A percentile compares a stretch with the other conserved stretches of the same genome.
These are phyloP conservation scores for Penicillium sumatraense DNA, from an alignment of 2,329 filamentous ascomycete species.

Conservation along the genomic window DNA sequence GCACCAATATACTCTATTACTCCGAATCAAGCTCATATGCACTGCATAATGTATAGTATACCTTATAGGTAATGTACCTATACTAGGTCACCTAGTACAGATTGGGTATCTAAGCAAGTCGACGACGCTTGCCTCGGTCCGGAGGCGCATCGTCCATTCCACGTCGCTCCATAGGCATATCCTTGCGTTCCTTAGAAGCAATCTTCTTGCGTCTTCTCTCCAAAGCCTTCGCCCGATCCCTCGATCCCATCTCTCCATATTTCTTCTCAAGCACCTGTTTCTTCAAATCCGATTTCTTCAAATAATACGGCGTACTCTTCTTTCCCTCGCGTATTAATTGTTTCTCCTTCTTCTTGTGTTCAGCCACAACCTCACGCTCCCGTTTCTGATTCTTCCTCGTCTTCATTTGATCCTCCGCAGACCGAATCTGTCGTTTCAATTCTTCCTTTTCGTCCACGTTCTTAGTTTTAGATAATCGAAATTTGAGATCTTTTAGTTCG, in stretches of 20 bases:
- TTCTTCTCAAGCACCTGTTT: slow-evolving; percentile 78
- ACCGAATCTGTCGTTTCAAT: slow-evolving; percentile 73
- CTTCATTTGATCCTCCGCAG: slow-evolving; percentile 78
- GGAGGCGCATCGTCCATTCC: slow-evolving; percentile 30
- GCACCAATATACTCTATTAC: too few relatives aligned
- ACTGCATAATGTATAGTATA: too few relatives aligned
- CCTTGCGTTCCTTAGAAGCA: slow-evolving; percentile 80
- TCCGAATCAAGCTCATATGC: too few relatives aligned
- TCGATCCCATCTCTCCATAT: slow-evolving; percentile 82
- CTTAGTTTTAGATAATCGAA: slow-evolving; percentile 69
- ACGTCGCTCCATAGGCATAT: slow-evolving; percentile 64
- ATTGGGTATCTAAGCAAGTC: slow-evolving; percentile 9
- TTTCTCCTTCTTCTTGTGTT: slow-evolving; percentile 82
- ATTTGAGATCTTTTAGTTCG: slow-evolving; percentile 78
- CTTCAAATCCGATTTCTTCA: slow-evolving; percentile 93
- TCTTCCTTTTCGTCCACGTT: slow-evolving; percentile 67
- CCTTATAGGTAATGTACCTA: too few relatives aligned
- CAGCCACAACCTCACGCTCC: slow-evolving; percentile 69
- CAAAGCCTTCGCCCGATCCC: slow-evolving; percentile 81
- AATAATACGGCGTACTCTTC: slow-evolving; percentile 76
- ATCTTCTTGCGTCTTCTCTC: slow-evolving; percentile 90
- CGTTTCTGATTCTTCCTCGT: slow-evolving; percentile 71
- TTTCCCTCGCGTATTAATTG: slow-evolving; percentile 86
- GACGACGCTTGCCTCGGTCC: slow-evolving; percentile 33
- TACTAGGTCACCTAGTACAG: neutral